Percentiles rank a stretch among this genome's conserved stretches.
Evolutionary conservation across 2,329 filamentous ascomycete species (phyloP).

Genomic region (Botrytis byssoidea): DNA sequence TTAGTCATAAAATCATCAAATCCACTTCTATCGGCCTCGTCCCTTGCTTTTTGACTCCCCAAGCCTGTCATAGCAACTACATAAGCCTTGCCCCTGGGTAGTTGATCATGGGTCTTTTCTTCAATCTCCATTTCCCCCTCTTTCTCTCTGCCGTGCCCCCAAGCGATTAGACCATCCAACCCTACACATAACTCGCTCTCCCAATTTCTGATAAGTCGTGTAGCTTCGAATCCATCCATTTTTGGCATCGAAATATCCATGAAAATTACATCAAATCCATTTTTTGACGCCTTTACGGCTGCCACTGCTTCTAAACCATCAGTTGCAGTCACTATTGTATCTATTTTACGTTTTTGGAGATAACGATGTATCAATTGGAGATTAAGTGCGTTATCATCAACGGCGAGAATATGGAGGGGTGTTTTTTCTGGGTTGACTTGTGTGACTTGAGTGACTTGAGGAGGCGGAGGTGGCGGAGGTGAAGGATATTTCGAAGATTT

Average conservation of each 20-base stretch:
- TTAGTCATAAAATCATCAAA: slow-evolving; percentile 56
- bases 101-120: not conserved
- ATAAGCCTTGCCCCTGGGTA: slow-evolving; percentile 36
- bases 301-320: slow-evolving; percentile 48
- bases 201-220: slow-evolving; percentile 45
- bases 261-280: slow-evolving; percentile 45
- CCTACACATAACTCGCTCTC: not conserved
- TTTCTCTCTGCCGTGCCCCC: not conserved
- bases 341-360: slow-evolving; percentile 34
- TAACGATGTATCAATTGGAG: slow-evolving; percentile 39
- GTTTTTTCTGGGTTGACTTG: not conserved
- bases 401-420: slow-evolving; percentile 32
- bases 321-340: slow-evolving; percentile 40
- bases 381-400: slow-evolving; percentile 44
- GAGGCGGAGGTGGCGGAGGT: not conserved
- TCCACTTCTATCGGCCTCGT: slow-evolving; percentile 51
- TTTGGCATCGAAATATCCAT: slow-evolving; percentile 57
- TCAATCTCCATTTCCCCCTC: not conserved
- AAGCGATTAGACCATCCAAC: not conserved
- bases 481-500: not conserved
- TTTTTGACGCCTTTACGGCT: slow-evolving; percentile 28
- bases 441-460: not conserved
- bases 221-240: slow-evolving; percentile 50
- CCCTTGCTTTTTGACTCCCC: slow-evolving; percentile 47
- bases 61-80: slow-evolving; percentile 54